phyloP scores from a whole-genome alignment of 176 grass and related monocot genomes.

The Oryza glaberrima region DNA sequence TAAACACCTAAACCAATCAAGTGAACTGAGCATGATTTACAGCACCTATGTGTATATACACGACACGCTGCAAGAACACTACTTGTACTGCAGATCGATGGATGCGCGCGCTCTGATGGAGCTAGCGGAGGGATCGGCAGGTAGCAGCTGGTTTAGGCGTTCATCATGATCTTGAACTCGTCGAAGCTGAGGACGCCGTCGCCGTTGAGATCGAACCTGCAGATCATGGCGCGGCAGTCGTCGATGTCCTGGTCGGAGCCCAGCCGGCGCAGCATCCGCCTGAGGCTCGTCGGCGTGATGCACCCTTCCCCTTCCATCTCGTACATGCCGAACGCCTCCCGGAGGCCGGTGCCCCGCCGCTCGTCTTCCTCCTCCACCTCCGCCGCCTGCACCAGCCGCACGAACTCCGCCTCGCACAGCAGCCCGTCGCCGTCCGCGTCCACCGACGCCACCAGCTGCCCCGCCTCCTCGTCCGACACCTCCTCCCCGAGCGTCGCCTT shows the following conservation, averaged over 20 bases:
- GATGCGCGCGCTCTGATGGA: no score
- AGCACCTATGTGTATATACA: neutral
- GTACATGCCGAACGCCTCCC: constrained; percentile 49
- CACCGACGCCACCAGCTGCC: constrained; percentile 31
- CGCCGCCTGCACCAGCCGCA: constrained; percentile 18
- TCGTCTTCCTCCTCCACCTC: neutral
- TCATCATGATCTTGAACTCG: constrained; percentile 68
- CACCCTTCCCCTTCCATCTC: constrained; percentile 42
- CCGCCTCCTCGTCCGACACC: constrained; percentile 32
- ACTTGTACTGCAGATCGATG: neutral
- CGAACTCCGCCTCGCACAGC: constrained; percentile 41
- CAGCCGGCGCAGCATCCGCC: constrained; percentile 40
- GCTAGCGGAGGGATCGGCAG: neutral
- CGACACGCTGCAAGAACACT: neutral
- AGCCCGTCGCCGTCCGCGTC: constrained; percentile 57
- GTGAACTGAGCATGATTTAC: neutral
- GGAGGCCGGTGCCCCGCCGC: neutral
- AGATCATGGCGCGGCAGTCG: constrained; percentile 55
- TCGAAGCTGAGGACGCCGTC: constrained; percentile 59
- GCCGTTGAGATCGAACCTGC: constrained; percentile 56
- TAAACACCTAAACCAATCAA: neutral
- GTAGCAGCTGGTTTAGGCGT: constrained; percentile 9
- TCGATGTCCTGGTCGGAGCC: constrained; percentile 34
- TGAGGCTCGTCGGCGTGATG: constrained; percentile 48
- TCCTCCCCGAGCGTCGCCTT: constrained; percentile 34